A percentile compares a stretch with the other conserved stretches of the same genome.
Evolutionary conservation across 495 filamentous ascomycete species (phyloP).

Genomic region (Aspergillus bertholletiae): DNA sequence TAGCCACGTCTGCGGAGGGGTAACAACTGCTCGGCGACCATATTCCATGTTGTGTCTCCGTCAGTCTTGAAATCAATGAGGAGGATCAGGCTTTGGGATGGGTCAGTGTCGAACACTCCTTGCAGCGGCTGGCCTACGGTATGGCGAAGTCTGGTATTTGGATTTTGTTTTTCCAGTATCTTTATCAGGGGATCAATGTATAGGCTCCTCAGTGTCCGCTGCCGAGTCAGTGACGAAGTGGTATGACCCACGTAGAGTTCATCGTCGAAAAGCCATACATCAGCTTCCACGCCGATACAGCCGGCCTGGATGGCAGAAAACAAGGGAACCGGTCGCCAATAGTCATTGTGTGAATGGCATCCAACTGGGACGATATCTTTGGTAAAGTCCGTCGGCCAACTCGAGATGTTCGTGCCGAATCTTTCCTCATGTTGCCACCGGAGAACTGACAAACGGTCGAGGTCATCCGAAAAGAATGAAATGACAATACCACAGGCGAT

Average conservation of each 20-base stretch:
- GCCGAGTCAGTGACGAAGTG: slow-evolving; percentile 38
- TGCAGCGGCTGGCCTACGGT: slow-evolving; percentile 17
- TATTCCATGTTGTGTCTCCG: slow-evolving; percentile 42
- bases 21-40: slow-evolving; percentile 55
- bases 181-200: slow-evolving; percentile 53
- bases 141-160: slow-evolving; percentile 29
- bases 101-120: slow-evolving; percentile 49
- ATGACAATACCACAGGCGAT: slow-evolving; percentile 50
- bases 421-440: slow-evolving; percentile 46
- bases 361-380: slow-evolving; percentile 64
- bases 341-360: slow-evolving; percentile 85
- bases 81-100: slow-evolving; percentile 58
- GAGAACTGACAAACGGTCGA: slow-evolving; percentile 42
- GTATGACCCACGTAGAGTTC: slow-evolving; percentile 62
- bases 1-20: slow-evolving; percentile 65
- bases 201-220: slow-evolving; percentile 49
- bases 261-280: slow-evolving; percentile 76
- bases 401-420: slow-evolving; percentile 43
- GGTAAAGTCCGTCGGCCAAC: slow-evolving; percentile 75
- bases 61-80: slow-evolving; percentile 72
- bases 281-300: slow-evolving; percentile 72
- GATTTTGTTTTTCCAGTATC: slow-evolving; percentile 52
- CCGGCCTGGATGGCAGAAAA: slow-evolving; percentile 64
- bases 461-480: slow-evolving; percentile 54
- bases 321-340: slow-evolving; percentile 73